These are phyloP conservation scores for Salvia rosmarinus DNA, from an alignment of 257 asterid species.

Conservation along the genomic window DNA sequence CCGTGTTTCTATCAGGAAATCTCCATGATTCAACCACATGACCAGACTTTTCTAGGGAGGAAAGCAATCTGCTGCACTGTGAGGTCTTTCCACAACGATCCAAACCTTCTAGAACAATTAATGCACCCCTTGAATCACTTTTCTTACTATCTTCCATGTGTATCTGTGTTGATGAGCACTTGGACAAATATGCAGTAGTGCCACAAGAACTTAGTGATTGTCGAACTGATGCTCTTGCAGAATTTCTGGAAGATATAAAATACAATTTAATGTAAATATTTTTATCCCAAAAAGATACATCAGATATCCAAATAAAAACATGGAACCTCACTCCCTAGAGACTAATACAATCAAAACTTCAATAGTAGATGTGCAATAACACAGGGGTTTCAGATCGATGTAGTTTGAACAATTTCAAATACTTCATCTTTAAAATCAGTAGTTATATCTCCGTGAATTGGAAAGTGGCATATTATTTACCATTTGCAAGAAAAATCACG, in stretches of 20 bases:
- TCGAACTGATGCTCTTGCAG: constrained; percentile 37
- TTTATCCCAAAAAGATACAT: neutral
- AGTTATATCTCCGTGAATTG: neutral
- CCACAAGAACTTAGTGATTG: constrained; percentile 35
- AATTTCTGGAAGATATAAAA: constrained; percentile 39
- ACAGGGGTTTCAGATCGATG: neutral
- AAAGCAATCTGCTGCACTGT: constrained; percentile 64
- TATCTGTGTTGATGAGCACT: constrained; percentile 54
- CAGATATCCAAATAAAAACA: neutral
- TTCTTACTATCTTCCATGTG: constrained; percentile 64
- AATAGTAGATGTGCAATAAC: neutral
- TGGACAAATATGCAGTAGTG: constrained; percentile 45
- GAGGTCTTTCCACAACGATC: constrained; percentile 95
- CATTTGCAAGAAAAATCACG: neutral
- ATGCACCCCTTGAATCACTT: constrained; percentile 74
- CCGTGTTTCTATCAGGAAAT: constrained; percentile 91
- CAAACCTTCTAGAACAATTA: constrained; percentile 90
- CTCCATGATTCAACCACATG: constrained; percentile 85
- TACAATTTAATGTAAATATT: neutral
- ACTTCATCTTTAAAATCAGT: neutral
- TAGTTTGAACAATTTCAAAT: constrained; percentile 12
- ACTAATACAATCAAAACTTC: constrained; percentile 1
- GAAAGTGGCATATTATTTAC: neutral
- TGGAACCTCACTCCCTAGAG: neutral
- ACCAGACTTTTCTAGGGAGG: constrained; percentile 64